These are phyloP conservation scores for Aphanomyces astaci DNA, from an alignment of 352 stramenopile species.

Conservation along the genomic window DNA sequence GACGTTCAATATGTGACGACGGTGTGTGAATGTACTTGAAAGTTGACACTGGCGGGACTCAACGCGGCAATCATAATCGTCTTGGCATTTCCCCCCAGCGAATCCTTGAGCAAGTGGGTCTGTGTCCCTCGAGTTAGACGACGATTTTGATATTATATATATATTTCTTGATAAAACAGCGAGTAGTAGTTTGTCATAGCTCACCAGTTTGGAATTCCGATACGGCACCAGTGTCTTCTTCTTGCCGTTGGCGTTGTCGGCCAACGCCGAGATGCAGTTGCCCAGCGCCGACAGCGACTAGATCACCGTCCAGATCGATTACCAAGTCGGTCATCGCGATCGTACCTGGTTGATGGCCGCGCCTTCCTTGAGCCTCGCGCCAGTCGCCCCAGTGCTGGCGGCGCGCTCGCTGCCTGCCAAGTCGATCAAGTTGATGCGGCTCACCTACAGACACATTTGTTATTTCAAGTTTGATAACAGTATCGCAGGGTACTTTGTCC, in stretches of 20 bases:
- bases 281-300: slow-evolving; percentile 83
- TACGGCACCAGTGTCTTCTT: slow-evolving; percentile 86
- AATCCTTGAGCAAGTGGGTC: slow-evolving; percentile 82
- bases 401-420: slow-evolving; percentile 87
- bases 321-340: background rate
- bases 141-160: too few relatives aligned
- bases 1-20: too few relatives aligned
- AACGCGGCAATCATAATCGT: slow-evolving; percentile 88
- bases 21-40: slow-evolving; percentile 40
- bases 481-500: slow-evolving; percentile 37
- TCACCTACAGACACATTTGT: slow-evolving; percentile 31
- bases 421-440: slow-evolving; percentile 86
- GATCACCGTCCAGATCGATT: background rate
- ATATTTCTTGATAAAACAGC: too few relatives aligned
- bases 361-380: slow-evolving; percentile 85
- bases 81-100: slow-evolving; percentile 82
- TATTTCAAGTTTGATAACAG: background rate
- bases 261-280: slow-evolving; percentile 88
- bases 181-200: background rate
- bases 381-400: slow-evolving; percentile 83
- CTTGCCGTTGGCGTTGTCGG: slow-evolving; percentile 78
- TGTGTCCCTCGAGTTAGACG: slow-evolving; percentile 21
- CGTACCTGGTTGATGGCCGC: slow-evolving; percentile 88
- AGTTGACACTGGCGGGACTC: slow-evolving; percentile 82
- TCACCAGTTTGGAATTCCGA: slow-evolving; percentile 87